phyloP scores from a whole-genome alignment of 805 yeast species.

The Tetrapisispora nanseiensis region DNA sequence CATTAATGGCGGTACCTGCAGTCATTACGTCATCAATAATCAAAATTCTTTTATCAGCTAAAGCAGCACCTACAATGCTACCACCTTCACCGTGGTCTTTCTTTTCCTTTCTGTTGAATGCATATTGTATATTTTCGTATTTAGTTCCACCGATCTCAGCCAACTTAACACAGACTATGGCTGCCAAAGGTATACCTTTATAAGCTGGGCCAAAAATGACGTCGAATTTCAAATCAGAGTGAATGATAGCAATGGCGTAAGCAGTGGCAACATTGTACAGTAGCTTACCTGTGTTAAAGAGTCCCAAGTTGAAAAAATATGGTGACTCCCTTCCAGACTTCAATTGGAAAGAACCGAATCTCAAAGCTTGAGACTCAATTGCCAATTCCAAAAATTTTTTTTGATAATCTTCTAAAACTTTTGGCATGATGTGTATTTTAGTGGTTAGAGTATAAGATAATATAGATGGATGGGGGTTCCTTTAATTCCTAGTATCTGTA shows the following conservation, averaged over 20 bases:
- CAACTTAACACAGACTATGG: constrained; percentile 83
- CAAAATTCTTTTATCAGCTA: constrained; percentile 62
- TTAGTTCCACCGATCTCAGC: constrained; percentile 83
- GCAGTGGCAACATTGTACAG: constrained; percentile 77
- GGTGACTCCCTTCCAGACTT: constrained; percentile 94
- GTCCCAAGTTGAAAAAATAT: constrained; percentile 90
- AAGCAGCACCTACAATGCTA: constrained; percentile 72
- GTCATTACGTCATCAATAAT: constrained; percentile 97
- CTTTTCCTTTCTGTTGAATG: constrained; percentile 94
- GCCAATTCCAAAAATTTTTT: constrained; percentile 72
- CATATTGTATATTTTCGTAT: constrained; percentile 64
- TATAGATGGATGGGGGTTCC: too few relatives aligned
- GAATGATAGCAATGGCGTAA: constrained; percentile 81
- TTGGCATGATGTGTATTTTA: constrained; percentile 3
- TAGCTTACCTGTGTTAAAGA: constrained; percentile 70
- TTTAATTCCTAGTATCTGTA: too few relatives aligned
- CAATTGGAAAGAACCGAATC: constrained; percentile 81
- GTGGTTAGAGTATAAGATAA: too few relatives aligned
- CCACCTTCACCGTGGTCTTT: constrained; percentile 99
- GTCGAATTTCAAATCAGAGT: constrained; percentile 75
- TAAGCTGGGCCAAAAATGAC: constrained; percentile 95
- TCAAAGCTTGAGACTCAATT: constrained; percentile 67
- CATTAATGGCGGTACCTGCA: constrained; percentile 96
- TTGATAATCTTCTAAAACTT: constrained; percentile 39
- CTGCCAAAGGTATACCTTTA: constrained; percentile 93